Conservation (phyloP, 2,329 filamentous ascomycete species). For the Ophiostoma triangulosporum region DNA sequence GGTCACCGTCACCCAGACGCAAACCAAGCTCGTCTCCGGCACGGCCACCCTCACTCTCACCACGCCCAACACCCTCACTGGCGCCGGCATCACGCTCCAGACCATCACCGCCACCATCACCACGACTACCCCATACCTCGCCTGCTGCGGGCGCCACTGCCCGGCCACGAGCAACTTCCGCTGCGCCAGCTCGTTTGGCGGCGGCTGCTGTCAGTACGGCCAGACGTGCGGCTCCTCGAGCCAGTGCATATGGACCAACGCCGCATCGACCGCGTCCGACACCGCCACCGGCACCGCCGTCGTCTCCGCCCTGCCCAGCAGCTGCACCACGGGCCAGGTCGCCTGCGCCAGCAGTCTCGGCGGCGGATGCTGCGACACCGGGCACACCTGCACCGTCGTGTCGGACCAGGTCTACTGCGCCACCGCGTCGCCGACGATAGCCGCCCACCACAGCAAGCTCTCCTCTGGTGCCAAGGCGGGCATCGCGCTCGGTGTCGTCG, state of each 20-base stretch:
- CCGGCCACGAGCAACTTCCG: constrained; percentile 28
- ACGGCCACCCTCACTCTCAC: not conserved
- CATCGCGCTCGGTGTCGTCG: constrained; percentile 39
- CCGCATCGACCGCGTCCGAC: not conserved
- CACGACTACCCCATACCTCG: constrained; percentile 16
- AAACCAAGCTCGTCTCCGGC: not conserved
- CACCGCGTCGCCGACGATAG: constrained; percentile 18
- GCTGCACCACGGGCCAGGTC: constrained; percentile 33
- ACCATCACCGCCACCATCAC: constrained; percentile 16
- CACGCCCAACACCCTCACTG: constrained; percentile 8
- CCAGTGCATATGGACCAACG: constrained; percentile 21
- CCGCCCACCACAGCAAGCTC: constrained; percentile 18
- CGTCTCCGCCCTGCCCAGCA: constrained; percentile 24
- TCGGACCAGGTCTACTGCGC: constrained; percentile 30
- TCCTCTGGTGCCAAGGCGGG: constrained; percentile 41
- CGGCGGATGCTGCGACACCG: constrained; percentile 37
- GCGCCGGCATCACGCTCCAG: constrained; percentile 12
- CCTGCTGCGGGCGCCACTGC: constrained; percentile 29
- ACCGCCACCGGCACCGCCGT: constrained; percentile 5
- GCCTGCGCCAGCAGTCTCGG: constrained; percentile 32
- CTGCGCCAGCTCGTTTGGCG: constrained; percentile 31
- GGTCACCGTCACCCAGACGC: constrained; percentile 14
- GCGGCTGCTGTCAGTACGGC: constrained; percentile 36
- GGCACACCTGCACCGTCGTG: constrained; percentile 27
- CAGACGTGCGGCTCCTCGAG: constrained; percentile 26